A percentile compares a stretch with the other conserved stretches of the same genome.
Conservation (phyloP, 805 yeast genomes). For the Yarrowia sp. region DNA sequence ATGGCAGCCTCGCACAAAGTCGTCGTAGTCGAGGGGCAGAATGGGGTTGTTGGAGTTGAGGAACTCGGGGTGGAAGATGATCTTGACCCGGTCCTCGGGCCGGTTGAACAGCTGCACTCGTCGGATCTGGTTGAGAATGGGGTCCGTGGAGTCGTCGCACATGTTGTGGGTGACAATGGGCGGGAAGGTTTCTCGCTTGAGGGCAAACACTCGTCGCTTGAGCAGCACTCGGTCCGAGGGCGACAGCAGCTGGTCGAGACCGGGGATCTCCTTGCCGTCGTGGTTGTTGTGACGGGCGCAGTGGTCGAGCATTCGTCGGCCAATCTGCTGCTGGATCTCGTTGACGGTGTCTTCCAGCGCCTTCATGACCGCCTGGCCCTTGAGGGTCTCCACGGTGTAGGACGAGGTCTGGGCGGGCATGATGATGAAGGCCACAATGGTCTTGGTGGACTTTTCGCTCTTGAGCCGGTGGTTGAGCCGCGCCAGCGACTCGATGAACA, state of each 20-base stretch:
- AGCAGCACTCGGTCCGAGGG: constrained; percentile 87
- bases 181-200: constrained; percentile 87
- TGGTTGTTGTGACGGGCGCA: constrained; percentile 68
- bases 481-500: constrained; percentile 91
- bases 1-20: constrained; percentile 97
- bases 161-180: constrained; percentile 97
- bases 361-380: constrained; percentile 94
- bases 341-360: constrained; percentile 87
- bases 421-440: constrained; percentile 95
- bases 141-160: constrained; percentile 90
- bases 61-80: constrained; percentile 97
- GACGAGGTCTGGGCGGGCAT: constrained; percentile 97
- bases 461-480: constrained; percentile 88
- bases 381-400: constrained; percentile 92
- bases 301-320: constrained; percentile 86
- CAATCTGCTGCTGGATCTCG: constrained; percentile 86
- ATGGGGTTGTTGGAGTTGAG: constrained; percentile 94
- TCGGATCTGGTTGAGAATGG: constrained; percentile 88
- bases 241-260: constrained; percentile 81
- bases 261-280: constrained; percentile 70
- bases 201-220: constrained; percentile 90
- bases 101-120: constrained; percentile 88
- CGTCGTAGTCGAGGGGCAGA: constrained; percentile 92
- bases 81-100: constrained; percentile 89
- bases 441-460: constrained; percentile 80